A percentile compares a stretch with the other conserved stretches of the same genome.
phyloP scores from a whole-genome alignment of 1,284 basidiomycete species.

The Volvariella surrecta region DNA sequence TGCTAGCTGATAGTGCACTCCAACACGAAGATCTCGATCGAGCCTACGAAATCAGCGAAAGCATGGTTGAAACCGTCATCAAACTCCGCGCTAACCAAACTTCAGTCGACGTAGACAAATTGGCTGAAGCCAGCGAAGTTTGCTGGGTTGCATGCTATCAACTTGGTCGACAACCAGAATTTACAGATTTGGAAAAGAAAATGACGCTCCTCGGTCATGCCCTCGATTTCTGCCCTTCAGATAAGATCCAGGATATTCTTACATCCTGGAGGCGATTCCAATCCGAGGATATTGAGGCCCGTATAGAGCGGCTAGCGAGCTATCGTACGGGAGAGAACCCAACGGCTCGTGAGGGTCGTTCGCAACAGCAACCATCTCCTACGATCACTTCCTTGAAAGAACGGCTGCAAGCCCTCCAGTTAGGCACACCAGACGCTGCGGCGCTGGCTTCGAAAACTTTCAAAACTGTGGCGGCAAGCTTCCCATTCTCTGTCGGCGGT shows the following conservation, averaged over 20 bases:
- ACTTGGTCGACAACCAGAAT: conserved; percentile 75
- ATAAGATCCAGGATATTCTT: conserved; percentile 68
- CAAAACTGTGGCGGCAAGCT: conserved; percentile 68
- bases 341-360: conserved; percentile 14
- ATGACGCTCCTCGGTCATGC: conserved; percentile 73
- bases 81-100: conserved; percentile 27
- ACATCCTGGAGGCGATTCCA: conserved; percentile 64
- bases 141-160: conserved; percentile 85
- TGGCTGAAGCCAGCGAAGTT: conserved; percentile 64
- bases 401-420: conserved; percentile 52
- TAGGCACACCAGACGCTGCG: conserved; percentile 65
- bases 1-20: conserved; percentile 81
- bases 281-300: conserved; percentile 47
- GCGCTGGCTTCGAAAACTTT: conserved; percentile 68
- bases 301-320: conserved; percentile 31
- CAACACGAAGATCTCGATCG: conserved; percentile 69
- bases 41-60: conserved; percentile 64
- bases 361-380: neutral
- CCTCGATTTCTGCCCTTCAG: conserved; percentile 80
- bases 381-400: conserved; percentile 45
- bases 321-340: conserved; percentile 18
- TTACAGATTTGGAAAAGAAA: conserved; percentile 58
- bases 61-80: conserved; percentile 62
- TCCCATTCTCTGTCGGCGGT: conserved; percentile 54
- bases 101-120: conserved; percentile 28